A percentile compares a stretch with the other conserved stretches of the same genome.
Evolutionary conservation across 75 land plant species (phyloP).

Genomic region (Larix kaempferi): DNA sequence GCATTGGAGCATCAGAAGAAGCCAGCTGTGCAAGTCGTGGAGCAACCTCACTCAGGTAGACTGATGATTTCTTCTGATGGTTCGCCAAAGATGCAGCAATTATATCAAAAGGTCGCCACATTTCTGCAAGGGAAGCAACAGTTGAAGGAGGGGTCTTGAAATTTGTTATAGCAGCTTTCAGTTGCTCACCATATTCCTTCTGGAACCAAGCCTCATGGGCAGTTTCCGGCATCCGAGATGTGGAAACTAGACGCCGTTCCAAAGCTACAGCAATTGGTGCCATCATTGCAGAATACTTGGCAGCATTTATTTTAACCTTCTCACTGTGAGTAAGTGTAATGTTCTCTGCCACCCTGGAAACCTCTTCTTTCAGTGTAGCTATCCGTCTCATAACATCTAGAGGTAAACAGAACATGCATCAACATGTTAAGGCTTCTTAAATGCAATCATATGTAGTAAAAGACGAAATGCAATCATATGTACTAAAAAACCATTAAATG

Average conservation of each 20-base stretch:
- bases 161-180: slow-evolving; percentile 70
- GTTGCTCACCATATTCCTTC: slow-evolving; percentile 63
- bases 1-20: slow-evolving; percentile 96
- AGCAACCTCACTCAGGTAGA: slow-evolving; percentile 74
- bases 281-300: slow-evolving; percentile 96
- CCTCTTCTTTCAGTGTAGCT: slow-evolving; percentile 82
- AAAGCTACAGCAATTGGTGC: slow-evolving; percentile 85
- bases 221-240: slow-evolving; percentile 87
- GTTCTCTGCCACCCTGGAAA: slow-evolving; percentile 82
- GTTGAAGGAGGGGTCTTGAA: slow-evolving; percentile 85
- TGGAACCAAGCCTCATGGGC: slow-evolving; percentile 92
- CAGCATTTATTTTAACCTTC: slow-evolving; percentile 87
- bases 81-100: slow-evolving; percentile 81
- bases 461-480: neutral
- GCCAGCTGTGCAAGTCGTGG: slow-evolving; percentile 71
- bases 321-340: slow-evolving; percentile 70
- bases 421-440: neutral
- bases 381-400: slow-evolving; percentile 95
- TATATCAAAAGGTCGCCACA: slow-evolving; percentile 92
- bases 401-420: slow-evolving; percentile 7
- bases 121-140: slow-evolving; percentile 58
- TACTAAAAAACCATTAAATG: neutral
- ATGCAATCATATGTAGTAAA: neutral
- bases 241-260: slow-evolving; percentile 86
- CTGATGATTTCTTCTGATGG: slow-evolving; percentile 72